Base-by-base conservation (phyloP, 352 stramenopile species). In the Thraustotheca clavata region DNA sequence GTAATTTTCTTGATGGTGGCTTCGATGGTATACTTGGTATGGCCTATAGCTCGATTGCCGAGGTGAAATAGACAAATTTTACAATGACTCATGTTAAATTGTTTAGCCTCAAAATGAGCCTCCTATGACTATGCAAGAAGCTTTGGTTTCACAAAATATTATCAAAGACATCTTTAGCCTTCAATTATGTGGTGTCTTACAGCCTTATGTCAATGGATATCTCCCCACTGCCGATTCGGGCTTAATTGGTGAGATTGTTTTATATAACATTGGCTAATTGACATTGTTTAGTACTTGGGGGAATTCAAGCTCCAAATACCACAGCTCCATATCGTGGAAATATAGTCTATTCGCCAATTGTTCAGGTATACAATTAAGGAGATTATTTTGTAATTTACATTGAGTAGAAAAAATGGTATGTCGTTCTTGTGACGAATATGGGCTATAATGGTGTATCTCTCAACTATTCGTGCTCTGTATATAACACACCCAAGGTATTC, bases 11-110 rank as follows among this genome's bases (percentile, higher is more conserved):
- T 59, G 75, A 83, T 36, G 69, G 78, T 7, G 79, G 78, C 5
- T 89, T 88, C 66, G 79, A 89, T 46, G 83, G 83, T 22, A 89
- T 93, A 60, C 69, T 93, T 27, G 83, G 83, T 0, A 39, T 93
- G 5, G 81, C 71, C 0, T 93, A 80, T 55, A 39, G 76, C 22
- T 60, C 73, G 22, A 87, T 93, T 57, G 83, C 76, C 32, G 27
- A 62, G 54, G 54, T 49, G 46, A 29, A 59, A 18, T 20, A 20
- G 33, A 34, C 49, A 39, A 33, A 34, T 48, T 49, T 46, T 31
- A 36, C 3, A 24, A 16, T 2, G 12, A 7, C 2, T 4, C 12
- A 29, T 20, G 6, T 29, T 18, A 35, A 9, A 18, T n/a, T 11
- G 16, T 40, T 27, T 86, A 79, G 29, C 83, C 83, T 3, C 66